phyloP scores from a whole-genome alignment of 1,139 yeast genomes.

The Debaryomyces udenii region DNA sequence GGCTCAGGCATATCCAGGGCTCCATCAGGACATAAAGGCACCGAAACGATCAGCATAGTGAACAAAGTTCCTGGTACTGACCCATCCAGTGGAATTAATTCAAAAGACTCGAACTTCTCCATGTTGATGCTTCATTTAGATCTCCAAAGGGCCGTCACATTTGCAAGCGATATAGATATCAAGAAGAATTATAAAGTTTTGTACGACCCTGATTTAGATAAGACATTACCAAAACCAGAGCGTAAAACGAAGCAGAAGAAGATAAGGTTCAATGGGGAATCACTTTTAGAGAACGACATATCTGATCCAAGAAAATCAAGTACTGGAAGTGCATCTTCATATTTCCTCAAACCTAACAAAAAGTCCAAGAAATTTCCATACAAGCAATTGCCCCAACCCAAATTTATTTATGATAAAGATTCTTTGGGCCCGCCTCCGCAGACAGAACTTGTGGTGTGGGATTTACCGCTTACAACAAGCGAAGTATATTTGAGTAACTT shows the following conservation, averaged over 20 bases:
- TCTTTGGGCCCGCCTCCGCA: conserved; percentile 80
- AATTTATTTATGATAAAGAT: conserved; percentile 62
- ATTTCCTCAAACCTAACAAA: conserved; percentile 46
- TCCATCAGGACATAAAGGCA: conserved; percentile 8
- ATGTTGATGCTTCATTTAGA: conserved; percentile 38
- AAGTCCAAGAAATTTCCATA: conserved; percentile 47
- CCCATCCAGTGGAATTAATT: conserved; percentile 35
- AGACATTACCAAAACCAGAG: conserved; percentile 31
- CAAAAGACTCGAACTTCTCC: conserved; percentile 33
- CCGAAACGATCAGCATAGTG: neutral
- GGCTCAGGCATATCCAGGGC: conserved; percentile 2
- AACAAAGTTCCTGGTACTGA: conserved; percentile 30
- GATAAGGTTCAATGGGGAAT: conserved; percentile 42
- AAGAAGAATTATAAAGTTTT: conserved; percentile 44
- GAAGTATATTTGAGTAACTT: conserved; percentile 53
- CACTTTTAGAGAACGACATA: conserved; percentile 18
- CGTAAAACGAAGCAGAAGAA: conserved; percentile 40
- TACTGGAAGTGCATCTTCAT: conserved; percentile 26
- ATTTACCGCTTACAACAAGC: conserved; percentile 53
- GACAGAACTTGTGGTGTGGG: conserved; percentile 70
- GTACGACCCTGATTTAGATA: conserved; percentile 62
- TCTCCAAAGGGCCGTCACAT: conserved; percentile 18
- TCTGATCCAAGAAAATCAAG: conserved; percentile 41
- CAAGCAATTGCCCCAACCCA: conserved; percentile 55
- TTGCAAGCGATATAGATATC: conserved; percentile 20